Conservation (phyloP, 129 eudicot genomes). For the Ambrosia artemisiifolia region DNA sequence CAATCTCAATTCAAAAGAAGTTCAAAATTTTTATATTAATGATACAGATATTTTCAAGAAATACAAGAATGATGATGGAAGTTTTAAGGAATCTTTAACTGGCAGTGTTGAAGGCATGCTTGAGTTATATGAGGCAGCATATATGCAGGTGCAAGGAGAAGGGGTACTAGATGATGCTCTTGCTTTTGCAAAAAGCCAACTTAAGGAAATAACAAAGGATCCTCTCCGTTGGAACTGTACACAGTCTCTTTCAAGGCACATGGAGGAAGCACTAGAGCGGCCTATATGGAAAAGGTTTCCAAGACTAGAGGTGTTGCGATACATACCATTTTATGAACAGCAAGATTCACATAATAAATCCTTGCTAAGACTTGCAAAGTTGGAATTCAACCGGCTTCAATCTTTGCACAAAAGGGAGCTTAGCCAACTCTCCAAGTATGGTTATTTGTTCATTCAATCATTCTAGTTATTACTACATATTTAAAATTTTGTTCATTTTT, state of each 20-base stretch:
- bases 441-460: not conserved
- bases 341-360: not conserved
- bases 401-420: slow-evolving; percentile 5
- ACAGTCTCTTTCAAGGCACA: not conserved
- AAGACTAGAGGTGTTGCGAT: not conserved
- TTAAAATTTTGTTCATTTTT: not conserved
- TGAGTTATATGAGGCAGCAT: not conserved
- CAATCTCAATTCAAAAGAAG: not conserved
- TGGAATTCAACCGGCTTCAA: slow-evolving; percentile 2
- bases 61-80: not conserved
- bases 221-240: not conserved
- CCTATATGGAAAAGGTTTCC: not conserved
- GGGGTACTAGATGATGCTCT: not conserved
- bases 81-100: slow-evolving; percentile 2
- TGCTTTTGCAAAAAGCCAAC: not conserved
- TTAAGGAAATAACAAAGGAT: not conserved
- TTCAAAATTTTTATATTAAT: not conserved
- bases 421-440: not conserved
- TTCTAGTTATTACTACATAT: not conserved
- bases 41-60: not conserved
- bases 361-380: not conserved
- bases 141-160: slow-evolving; percentile 3
- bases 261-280: not conserved
- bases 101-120: not conserved
- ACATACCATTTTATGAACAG: slow-evolving; percentile 2